Base-by-base conservation (phyloP, 2,329 filamentous ascomycete species). In the Colletotrichum chlorophyti region DNA sequence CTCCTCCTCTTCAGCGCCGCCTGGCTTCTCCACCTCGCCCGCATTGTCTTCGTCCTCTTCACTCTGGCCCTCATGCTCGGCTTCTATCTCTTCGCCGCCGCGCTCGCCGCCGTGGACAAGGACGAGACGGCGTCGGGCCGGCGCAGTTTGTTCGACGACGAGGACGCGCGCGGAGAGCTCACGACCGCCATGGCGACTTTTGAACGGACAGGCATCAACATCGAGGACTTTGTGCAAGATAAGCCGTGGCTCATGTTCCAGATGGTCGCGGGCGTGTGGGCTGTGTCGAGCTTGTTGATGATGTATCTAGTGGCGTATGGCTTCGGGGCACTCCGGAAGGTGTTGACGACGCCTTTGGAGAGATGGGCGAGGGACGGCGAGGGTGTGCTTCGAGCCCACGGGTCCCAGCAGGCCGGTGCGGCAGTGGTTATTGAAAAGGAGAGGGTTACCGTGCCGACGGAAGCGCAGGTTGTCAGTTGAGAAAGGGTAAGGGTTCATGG, bases 301-400 rank as follows among this genome's bases (percentile, higher is more conserved):
- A 35, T 47, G 54, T 58, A 58, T 12, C 19, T 58, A 0, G 12
- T 34, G 1, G 42, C 42, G 42, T 47, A 54, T n/a, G 50, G 40
- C 4, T 48, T 58, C 42, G 50, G 26, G 42, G 54, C 54, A 24
- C 10, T 47, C 14, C 41, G 42, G 1, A 47, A 47, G 42, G 54
- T 58, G 27, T 12, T 58, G 42, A 58, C 50, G 49, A 54, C 54
- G 34, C 54, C 54, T 11, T 27, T 54, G 5, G 54, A 58, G 35
- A 42, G 41, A 17, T 48, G 54, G 54, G 21, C 42, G 8, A 31
- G 50, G 29, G 12, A 29, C 15, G 21, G 26, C 4, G 31, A 15
- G 37, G 29, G 24, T 21, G 8, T 19, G 17, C n/a, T 35, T 27
- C 14, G n/a, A 5, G 9, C 19, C 2, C 14, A 6, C 15, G 14